Evolutionary conservation across 1,139 yeast genomes (phyloP).

Genomic region (Ogataea hybrid): DNA sequence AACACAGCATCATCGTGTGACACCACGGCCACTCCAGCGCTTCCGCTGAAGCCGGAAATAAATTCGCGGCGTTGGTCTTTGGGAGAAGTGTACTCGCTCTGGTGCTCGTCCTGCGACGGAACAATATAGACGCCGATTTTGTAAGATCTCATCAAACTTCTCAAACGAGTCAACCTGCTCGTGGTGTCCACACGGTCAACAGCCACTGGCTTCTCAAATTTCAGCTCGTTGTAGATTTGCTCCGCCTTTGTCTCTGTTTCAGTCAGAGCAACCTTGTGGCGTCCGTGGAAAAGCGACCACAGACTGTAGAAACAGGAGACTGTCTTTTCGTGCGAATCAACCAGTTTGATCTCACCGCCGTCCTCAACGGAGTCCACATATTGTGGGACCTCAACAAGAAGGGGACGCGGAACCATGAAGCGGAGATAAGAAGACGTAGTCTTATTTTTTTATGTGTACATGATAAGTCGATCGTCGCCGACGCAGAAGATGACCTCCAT

Average conservation of each 20-base stretch:
- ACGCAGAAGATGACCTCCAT: not conserved
- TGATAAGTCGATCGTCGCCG: not conserved
- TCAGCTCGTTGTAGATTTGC: not conserved
- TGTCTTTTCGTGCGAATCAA: slow-evolving; percentile 18
- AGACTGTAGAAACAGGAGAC: slow-evolving; percentile 22
- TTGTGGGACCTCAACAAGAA: not conserved
- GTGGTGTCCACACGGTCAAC: slow-evolving; percentile 22
- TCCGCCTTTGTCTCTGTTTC: not conserved
- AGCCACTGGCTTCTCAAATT: not conserved
- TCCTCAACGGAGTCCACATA: slow-evolving; percentile 1
- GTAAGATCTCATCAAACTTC: slow-evolving; percentile 41
- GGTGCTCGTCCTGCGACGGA: slow-evolving; percentile 63
- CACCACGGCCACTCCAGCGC: slow-evolving; percentile 55
- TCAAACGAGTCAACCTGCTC: slow-evolving; percentile 33
- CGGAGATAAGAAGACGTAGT: slow-evolving; percentile 1
- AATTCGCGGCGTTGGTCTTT: slow-evolving; percentile 52
- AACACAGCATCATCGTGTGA: slow-evolving; percentile 47
- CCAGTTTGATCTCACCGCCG: slow-evolving; percentile 12
- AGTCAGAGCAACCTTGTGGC: not conserved
- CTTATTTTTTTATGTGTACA: not conserved
- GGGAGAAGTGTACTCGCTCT: slow-evolving; percentile 50
- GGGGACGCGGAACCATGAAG: slow-evolving; percentile 7
- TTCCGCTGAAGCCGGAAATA: slow-evolving; percentile 54
- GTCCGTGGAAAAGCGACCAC: slow-evolving; percentile 15
- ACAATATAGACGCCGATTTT: slow-evolving; percentile 50